Conservation (phyloP, 345 rosid species). For the Eucalyptus curtisii region DNA sequence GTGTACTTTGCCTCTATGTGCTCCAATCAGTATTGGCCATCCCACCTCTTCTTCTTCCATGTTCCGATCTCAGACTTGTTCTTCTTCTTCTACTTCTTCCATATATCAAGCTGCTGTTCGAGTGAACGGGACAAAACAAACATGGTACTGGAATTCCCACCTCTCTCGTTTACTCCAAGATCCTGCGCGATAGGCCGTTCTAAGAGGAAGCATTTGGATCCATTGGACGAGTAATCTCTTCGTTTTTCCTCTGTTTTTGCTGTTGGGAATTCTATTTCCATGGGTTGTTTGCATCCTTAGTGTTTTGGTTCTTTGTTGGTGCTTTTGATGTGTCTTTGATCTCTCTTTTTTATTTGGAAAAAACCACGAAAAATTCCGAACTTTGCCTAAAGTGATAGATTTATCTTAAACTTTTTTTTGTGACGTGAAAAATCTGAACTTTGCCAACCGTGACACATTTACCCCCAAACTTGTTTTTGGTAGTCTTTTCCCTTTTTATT, state of each 20-base stretch:
- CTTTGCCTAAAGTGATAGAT: no score
- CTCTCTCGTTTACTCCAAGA: not conserved
- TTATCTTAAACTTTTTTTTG: no score
- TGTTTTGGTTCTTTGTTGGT: not conserved
- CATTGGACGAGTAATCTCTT: not conserved
- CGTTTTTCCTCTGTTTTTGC: not conserved
- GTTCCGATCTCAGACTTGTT: no score
- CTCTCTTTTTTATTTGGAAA: not conserved
- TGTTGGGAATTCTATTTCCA: not conserved
- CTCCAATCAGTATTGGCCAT: not conserved
- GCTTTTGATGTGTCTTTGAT: not conserved
- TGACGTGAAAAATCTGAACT: no score
- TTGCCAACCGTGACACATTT: no score
- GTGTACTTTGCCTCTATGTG: not conserved
- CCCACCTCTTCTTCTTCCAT: not conserved
- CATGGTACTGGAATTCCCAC: not conserved
- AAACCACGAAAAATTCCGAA: no score
- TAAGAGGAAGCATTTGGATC: not conserved
- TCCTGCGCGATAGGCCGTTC: not conserved
- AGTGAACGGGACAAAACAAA: no score
- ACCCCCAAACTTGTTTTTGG: no score
- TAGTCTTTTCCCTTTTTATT: no score
- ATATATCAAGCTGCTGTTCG: not conserved
- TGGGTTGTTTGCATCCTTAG: not conserved
- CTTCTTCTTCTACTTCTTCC: fast-evolving